Evolutionary conservation across 1,284 basidiomycete species (phyloP), one percentile per base, ranked within the genome.

Genomic region (Salmacisia buchloeana): DNA sequence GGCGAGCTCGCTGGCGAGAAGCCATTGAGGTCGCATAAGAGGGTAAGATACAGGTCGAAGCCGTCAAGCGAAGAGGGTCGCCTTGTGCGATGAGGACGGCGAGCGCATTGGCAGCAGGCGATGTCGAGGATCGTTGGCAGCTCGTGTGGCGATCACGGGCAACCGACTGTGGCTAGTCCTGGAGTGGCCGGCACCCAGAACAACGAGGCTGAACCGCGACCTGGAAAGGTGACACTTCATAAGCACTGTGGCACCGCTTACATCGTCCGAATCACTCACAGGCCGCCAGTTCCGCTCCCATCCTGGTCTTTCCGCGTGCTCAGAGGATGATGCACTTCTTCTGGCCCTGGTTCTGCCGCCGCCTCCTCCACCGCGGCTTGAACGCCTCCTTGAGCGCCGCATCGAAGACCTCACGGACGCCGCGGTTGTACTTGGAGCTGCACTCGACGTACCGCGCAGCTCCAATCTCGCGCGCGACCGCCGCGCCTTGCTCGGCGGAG

Each of bases 381-480:
- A 69, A 73, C 2, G 91, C 91, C 83, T 94, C 91, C 79, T 86
- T 86, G 61, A 97, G 82, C 4, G 94, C 94, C 9, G 90, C 85
- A 66, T 89, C 86, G 81, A 99, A 99, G 52, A 98, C 94, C 62
- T 94, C 91, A 67, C 89, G 87, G 34, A 98, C 92, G 41, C 92
- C 92, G 31, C 84, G 84, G 15, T 91, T 90, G 25, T 88, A 88
- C 84, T 96, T 94, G 54, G 94, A 91, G 23, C 89, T 92, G 82
- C 94, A 99, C 82, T 99, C 94, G 69, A 91, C 84, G 80, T 97
- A 97, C 79, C 80, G 73, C 56, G 86, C 88, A n/a, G 94, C 94
- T 25, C 92, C 91, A 64, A 98, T 97, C 77, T 96, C 91, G 70
- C 86, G 86, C 15, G 93, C 92, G 18, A 96, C 88, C 46, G 83